These are phyloP conservation scores for Strigomonas culicis DNA, from an alignment of 208 protist genomes.

Conservation along the genomic window DNA sequence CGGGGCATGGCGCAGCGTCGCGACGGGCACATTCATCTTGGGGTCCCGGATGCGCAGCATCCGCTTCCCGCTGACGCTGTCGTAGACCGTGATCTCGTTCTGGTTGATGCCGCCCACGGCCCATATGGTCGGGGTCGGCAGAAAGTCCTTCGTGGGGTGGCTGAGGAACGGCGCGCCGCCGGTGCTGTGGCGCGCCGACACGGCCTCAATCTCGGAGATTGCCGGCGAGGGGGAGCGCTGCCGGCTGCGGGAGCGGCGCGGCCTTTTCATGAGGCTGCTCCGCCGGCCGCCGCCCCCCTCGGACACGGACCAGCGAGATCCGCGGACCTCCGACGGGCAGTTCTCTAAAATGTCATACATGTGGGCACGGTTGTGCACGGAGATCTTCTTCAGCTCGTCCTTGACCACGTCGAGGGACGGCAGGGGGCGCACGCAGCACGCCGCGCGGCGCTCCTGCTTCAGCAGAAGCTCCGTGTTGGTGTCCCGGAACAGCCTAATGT, in stretches of 20 bases:
- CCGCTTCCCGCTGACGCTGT: slow-evolving; percentile 38
- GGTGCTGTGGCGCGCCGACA: too few species aligned
- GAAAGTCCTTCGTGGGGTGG: slow-evolving; percentile 18
- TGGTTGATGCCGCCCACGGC: slow-evolving; percentile 42
- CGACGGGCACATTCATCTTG: slow-evolving; percentile 63
- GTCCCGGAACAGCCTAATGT: slow-evolving; percentile 44
- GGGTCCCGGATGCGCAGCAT: slow-evolving; percentile 59
- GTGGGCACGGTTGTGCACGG: slow-evolving; percentile 4
- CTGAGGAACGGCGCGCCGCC: too few species aligned
- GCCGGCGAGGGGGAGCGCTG: too few species aligned
- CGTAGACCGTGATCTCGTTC: slow-evolving; percentile 49
- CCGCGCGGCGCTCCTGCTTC: slow-evolving; percentile 31
- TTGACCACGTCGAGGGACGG: slow-evolving; percentile 61
- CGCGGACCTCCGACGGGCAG: slow-evolving; percentile 19
- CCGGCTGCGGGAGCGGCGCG: too few species aligned
- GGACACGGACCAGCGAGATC: slow-evolving; percentile 1
- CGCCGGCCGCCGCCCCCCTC: too few species aligned
- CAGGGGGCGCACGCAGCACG: slow-evolving; percentile 60
- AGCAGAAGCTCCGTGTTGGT: slow-evolving; percentile 37
- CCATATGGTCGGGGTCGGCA: slow-evolving; percentile 45
- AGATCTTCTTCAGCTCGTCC: slow-evolving; percentile 20
- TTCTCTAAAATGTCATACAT: slow-evolving; percentile 19
- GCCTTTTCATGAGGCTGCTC: too few species aligned
- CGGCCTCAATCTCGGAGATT: too few species aligned
- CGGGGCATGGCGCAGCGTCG: slow-evolving; percentile 69